Percentiles rank a stretch among this genome's conserved stretches.
phyloP scores from a whole-genome alignment of 148 eudicot species.

The Arbutus unedo region DNA sequence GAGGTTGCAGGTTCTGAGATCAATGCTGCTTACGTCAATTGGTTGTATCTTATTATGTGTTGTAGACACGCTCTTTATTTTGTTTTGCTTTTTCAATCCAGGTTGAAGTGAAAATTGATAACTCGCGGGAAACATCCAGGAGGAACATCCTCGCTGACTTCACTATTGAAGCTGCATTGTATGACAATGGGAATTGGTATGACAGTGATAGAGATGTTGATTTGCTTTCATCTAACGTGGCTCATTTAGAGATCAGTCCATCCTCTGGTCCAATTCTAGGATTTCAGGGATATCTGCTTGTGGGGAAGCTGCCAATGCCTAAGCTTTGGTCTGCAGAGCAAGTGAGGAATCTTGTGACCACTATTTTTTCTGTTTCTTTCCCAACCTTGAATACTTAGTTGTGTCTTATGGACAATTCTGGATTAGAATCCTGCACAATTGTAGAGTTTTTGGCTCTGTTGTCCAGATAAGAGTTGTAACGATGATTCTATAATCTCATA shows the following conservation, averaged over 20 bases:
- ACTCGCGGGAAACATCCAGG: conserved; percentile 45
- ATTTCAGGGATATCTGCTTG: conserved; percentile 65
- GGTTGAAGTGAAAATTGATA: conserved; percentile 91
- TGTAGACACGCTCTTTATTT: neutral
- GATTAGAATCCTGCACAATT: neutral
- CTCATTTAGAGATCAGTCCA: conserved; percentile 48
- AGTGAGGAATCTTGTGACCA: conserved; percentile 32
- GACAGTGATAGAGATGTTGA: conserved; percentile 34
- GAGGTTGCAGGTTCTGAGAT: neutral
- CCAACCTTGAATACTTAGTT: neutral
- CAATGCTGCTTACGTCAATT: neutral
- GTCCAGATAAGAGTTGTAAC: neutral
- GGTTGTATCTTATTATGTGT: neutral
- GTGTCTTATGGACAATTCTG: neutral
- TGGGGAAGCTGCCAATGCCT: conserved; percentile 64
- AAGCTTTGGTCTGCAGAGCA: conserved; percentile 95
- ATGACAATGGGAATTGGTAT: conserved; percentile 58
- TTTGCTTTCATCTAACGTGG: conserved; percentile 52
- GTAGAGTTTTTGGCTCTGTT: neutral
- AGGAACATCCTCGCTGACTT: conserved; percentile 44
- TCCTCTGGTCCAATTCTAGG: conserved; percentile 38
- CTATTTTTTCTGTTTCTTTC: neutral
- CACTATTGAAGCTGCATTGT: conserved; percentile 68
- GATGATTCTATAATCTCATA: neutral
- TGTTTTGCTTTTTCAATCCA: conserved; percentile 26